Evolutionary conservation across 352 stramenopile genomes (phyloP), one percentile per base, ranked within the genome.

Genomic region (Globisporangium middletonii): DNA sequence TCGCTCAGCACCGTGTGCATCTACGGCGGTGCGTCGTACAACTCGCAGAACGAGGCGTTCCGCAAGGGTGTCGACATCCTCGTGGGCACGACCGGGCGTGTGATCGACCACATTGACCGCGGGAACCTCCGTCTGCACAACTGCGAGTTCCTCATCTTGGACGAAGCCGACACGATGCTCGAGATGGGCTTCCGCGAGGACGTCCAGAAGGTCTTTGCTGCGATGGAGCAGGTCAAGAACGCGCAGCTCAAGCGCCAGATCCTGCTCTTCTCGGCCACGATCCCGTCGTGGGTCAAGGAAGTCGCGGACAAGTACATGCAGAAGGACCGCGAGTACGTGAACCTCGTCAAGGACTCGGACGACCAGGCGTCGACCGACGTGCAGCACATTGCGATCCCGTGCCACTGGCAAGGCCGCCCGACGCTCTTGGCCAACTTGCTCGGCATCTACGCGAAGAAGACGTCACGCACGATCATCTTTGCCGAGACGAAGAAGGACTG

Each of bases 141-240:
- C 57, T 83, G 91, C 60, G 77, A 95, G 64, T 96, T 96, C 59
- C 65, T 98, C 43, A 96, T 98, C 47, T 77, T 98, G 7, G 94
- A 98, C 67, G 94, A 98, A 66, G 93, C 92, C 18, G 94, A 98
- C 62, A 95, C 89, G 35, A 98, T 98, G 93, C 75, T 98, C 13
- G 92, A 98, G 65, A 98, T 98, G 93, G 93, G 93, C 45, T 98
- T 98, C 76, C 92, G 91, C 64, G 90, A 98, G 59, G 91, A 97
- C 63, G 89, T 98, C 58, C 83, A 98, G 69, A 97, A 97, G 81
- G 89, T 97, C 3, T 96, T 97, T 54, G 69, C 73, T 12, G 83
- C 77, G 15, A 94, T 94, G 72, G 72, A 91, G 41, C 60, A 86
- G 51, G 71, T 83, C 9, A 69, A 83, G 67, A 89, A 81, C 55